A percentile compares a stretch with the other conserved stretches of the same genome.
Conservation (phyloP, 2,329 filamentous ascomycete species). For the Pestalotiopsis sp. region DNA sequence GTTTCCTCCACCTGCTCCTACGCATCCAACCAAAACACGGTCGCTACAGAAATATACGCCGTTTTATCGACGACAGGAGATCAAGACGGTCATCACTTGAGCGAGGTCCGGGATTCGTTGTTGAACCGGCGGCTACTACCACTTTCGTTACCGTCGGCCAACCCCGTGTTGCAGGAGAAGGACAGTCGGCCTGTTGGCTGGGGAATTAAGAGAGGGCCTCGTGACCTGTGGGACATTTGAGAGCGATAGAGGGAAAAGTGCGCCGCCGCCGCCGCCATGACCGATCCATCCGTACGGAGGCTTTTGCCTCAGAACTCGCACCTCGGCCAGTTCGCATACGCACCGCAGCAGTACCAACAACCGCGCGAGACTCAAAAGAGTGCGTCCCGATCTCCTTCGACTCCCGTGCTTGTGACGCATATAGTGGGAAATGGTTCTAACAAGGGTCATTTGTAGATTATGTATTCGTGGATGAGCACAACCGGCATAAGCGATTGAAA, state of each 20-base stretch:
- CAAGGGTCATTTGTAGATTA: slow-evolving; percentile 65
- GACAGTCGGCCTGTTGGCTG: background rate
- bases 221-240: background rate
- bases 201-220: background rate
- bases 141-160: background rate
- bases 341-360: slow-evolving; percentile 60
- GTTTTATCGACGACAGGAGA: background rate
- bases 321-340: slow-evolving; percentile 78
- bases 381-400: slow-evolving; percentile 44
- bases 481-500: slow-evolving; percentile 95
- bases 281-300: slow-evolving; percentile 62
- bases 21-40: background rate
- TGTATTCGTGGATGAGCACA: slow-evolving; percentile 99
- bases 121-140: background rate
- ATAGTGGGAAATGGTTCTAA: slow-evolving; percentile 13
- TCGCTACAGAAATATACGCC: background rate
- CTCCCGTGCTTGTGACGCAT: background rate
- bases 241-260: background rate
- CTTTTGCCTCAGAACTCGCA: slow-evolving; percentile 68
- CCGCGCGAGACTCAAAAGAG: slow-evolving; percentile 81
- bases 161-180: background rate
- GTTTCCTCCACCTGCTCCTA: background rate
- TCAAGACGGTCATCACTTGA: background rate
- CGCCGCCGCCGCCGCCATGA: slow-evolving; percentile 52
- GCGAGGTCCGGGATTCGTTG: background rate